phyloP scores from a whole-genome alignment of 176 grass and related monocot genomes.

The Stipa capillata region DNA sequence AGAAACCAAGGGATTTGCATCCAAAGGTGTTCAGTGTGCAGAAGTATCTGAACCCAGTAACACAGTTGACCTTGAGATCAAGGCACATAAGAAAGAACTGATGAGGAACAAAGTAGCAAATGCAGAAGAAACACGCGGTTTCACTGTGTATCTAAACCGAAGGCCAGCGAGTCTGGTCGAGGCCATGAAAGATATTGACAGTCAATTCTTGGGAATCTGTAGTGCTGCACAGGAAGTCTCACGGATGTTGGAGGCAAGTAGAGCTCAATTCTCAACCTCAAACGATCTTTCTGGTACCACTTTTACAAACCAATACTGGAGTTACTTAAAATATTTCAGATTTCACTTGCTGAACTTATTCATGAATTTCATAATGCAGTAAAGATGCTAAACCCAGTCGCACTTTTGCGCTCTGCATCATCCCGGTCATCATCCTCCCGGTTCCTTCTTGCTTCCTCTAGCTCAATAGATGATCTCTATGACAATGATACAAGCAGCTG shows the following conservation, averaged over 20 bases:
- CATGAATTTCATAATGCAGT: conserved; percentile 38
- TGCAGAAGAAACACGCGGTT: conserved; percentile 79
- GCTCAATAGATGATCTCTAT: conserved; percentile 69
- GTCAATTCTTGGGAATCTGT: conserved; percentile 76
- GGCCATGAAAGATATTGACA: conserved; percentile 77
- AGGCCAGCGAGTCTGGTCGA: conserved; percentile 60
- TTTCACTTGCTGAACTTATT: conserved; percentile 21
- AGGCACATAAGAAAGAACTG: conserved; percentile 61
- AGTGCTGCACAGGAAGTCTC: conserved; percentile 78
- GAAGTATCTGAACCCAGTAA: conserved; percentile 38
- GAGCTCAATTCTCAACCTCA: conserved; percentile 67
- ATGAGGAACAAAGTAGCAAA: conserved; percentile 54
- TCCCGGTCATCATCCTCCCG: conserved; percentile 79
- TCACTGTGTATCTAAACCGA: conserved; percentile 84
- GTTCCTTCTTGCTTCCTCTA: conserved; percentile 57
- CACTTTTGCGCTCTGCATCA: conserved; percentile 66
- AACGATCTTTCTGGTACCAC: conserved; percentile 76
- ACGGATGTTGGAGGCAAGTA: conserved; percentile 81
- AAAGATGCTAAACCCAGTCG: conserved; percentile 75
- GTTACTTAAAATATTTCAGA: conserved; percentile 20
- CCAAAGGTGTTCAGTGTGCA: conserved; percentile 46
- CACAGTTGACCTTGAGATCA: conserved; percentile 44
- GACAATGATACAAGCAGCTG: conserved; percentile 77
- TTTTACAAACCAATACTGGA: conserved; percentile 32
- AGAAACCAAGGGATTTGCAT: conserved; percentile 48